phyloP scores from a whole-genome alignment of 805 yeast genomes.

The Lipomyces sp. region DNA sequence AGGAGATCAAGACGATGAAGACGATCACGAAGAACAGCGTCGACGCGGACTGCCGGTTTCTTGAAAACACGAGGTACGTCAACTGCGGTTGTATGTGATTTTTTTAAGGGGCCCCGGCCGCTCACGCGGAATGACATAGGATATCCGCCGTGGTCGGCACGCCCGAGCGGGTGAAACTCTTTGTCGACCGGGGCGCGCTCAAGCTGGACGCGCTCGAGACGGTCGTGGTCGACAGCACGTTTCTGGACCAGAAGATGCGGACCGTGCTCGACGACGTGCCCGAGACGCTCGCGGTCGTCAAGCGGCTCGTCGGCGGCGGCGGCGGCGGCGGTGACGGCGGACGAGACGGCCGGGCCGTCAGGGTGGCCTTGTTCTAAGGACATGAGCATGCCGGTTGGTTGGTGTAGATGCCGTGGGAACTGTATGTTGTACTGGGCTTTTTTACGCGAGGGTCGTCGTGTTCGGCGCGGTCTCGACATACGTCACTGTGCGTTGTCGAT shows the following conservation, averaged over 20 bases:
- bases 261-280: slow-evolving; percentile 25
- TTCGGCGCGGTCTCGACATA: too few relatives aligned
- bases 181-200: slow-evolving; percentile 8
- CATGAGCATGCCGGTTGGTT: not conserved
- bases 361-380: too few relatives aligned
- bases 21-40: slow-evolving; percentile 24
- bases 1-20: slow-evolving; percentile 13
- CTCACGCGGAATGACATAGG: too few relatives aligned
- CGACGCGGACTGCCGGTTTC: slow-evolving; percentile 9
- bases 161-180: slow-evolving; percentile 7
- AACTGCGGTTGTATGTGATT: too few relatives aligned
- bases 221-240: slow-evolving; percentile 21
- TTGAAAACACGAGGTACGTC: slow-evolving; percentile 11
- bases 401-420: not conserved
- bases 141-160: slow-evolving; percentile 16
- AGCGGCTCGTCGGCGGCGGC: slow-evolving; percentile 3
- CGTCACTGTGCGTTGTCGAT: too few relatives aligned
- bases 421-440: too few relatives aligned
- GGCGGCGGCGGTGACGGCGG: too few relatives aligned
- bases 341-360: too few relatives aligned
- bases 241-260: slow-evolving; percentile 19
- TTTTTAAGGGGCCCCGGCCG: too few relatives aligned
- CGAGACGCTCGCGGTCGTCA: slow-evolving; percentile 16
- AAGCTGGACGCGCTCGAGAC: slow-evolving; percentile 5
- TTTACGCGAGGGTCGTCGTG: too few relatives aligned